Percentiles rank a stretch among this genome's conserved stretches.
phyloP scores from a whole-genome alignment of 768 basidiomycete genomes.

The Mycena pura region DNA sequence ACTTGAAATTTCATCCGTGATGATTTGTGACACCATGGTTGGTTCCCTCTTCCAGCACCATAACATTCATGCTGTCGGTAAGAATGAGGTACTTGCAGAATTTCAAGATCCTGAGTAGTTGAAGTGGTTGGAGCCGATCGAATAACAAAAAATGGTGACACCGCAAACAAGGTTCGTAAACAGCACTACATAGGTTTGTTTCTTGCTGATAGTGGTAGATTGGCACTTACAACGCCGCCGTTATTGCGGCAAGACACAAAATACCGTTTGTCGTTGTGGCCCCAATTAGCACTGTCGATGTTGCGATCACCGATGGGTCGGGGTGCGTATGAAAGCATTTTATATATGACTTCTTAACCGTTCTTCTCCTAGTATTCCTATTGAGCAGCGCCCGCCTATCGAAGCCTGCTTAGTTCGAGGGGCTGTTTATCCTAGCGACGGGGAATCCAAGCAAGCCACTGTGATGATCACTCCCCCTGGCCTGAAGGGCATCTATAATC shows the following conservation, averaged over 20 bases:
- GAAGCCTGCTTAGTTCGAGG: constrained; percentile 93
- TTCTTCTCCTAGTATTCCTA: constrained; percentile 67
- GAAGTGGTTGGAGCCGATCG: constrained; percentile 87
- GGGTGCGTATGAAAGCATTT: constrained; percentile 47
- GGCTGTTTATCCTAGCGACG: constrained; percentile 65
- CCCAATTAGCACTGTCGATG: constrained; percentile 90
- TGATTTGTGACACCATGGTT: constrained; percentile 99
- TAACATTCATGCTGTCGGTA: constrained; percentile 81
- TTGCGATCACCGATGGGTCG: constrained; percentile 74
- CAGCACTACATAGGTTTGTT: not conserved
- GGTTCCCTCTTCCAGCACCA: constrained; percentile 93
- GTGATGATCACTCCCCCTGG: constrained; percentile 83
- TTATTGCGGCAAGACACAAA: constrained; percentile 84
- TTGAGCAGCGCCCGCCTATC: constrained; percentile 87
- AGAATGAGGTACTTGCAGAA: too few species aligned
- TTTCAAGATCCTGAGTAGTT: not conserved
- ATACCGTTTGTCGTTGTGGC: constrained; percentile 95
- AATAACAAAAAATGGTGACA: constrained; percentile 93
- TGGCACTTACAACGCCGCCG: constrained; percentile 96
- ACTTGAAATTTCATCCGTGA: constrained; percentile 82
- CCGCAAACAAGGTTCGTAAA: constrained; percentile 81
- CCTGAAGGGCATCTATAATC: constrained; percentile 81
- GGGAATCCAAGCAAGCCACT: constrained; percentile 67
- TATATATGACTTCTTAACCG: constrained; percentile 1
- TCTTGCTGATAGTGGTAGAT: constrained; percentile 48